A percentile compares a stretch with the other conserved stretches of the same genome.
Conservation (phyloP, 805 yeast genomes). For the Zygosaccharomyces pseudorouxii region DNA sequence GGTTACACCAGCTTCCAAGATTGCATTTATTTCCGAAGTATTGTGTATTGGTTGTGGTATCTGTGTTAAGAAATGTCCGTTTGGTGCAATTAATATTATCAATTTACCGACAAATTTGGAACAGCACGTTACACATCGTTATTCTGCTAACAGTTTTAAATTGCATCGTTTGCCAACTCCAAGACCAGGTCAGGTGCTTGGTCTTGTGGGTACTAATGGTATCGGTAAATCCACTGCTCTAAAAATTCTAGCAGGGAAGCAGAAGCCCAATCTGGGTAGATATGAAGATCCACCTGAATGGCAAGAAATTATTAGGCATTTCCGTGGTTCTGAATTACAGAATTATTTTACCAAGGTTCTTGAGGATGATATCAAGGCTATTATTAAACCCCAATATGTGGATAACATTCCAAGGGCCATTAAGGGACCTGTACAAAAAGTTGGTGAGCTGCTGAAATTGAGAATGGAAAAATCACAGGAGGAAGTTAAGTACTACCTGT, state of each 20-base stretch:
- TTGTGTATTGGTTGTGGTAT: constrained; percentile 99
- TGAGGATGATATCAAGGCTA: constrained; percentile 93
- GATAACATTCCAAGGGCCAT: constrained; percentile 96
- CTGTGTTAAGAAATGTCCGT: constrained; percentile 97
- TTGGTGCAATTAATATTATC: constrained; percentile 93
- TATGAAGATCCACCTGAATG: constrained; percentile 97
- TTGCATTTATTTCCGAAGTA: constrained; percentile 90
- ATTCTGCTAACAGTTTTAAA: constrained; percentile 96
- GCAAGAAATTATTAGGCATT: constrained; percentile 85
- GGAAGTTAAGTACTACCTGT: constrained; percentile 59
- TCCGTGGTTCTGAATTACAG: constrained; percentile 96
- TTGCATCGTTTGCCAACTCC: constrained; percentile 97
- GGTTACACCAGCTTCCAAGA: constrained; percentile 83
- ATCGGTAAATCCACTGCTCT: constrained; percentile 97
- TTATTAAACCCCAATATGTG: constrained; percentile 97
- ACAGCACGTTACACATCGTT: constrained; percentile 89
- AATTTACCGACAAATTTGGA: constrained; percentile 95
- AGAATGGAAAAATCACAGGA: constrained; percentile 66
- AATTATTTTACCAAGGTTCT: constrained; percentile 90
- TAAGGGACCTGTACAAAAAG: constrained; percentile 82
- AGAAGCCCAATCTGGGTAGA: constrained; percentile 92
- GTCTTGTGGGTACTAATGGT: constrained; percentile 98
- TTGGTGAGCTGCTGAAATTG: constrained; percentile 74
- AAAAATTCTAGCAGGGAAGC: constrained; percentile 94
- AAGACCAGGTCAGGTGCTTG: constrained; percentile 97